These are phyloP conservation scores for Purpureocillium takamizusanense DNA, from an alignment of 2,329 filamentous ascomycete genomes.

Conservation along the genomic window DNA sequence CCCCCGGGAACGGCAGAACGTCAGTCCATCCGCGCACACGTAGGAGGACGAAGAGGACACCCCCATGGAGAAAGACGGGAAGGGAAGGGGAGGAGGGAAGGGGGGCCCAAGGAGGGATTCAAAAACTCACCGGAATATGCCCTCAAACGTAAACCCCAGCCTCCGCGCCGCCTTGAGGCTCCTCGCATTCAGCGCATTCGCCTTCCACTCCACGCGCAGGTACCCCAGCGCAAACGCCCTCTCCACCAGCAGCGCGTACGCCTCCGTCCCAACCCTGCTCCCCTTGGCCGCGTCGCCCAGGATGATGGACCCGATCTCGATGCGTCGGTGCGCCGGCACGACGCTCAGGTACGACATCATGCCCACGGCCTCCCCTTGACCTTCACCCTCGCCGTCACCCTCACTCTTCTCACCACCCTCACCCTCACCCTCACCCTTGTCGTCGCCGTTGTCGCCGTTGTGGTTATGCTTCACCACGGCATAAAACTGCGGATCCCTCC, in stretches of 20 bases:
- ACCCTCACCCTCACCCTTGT: too few species aligned
- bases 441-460: background rate
- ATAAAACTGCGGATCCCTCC: slow-evolving; percentile 31
- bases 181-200: slow-evolving; percentile 44
- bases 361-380: slow-evolving; percentile 25
- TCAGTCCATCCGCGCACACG: background rate
- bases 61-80: too few species aligned
- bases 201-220: slow-evolving; percentile 56
- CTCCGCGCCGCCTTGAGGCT: slow-evolving; percentile 45
- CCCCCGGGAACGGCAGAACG: background rate
- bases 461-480: slow-evolving; percentile 27
- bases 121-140: slow-evolving; percentile 35
- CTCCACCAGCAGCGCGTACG: slow-evolving; percentile 44
- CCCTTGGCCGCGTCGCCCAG: slow-evolving; percentile 40
- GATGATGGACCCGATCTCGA: slow-evolving; percentile 51
- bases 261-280: slow-evolving; percentile 48
- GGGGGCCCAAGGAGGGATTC: too few species aligned
- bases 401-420: too few species aligned
- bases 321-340: slow-evolving; percentile 32
- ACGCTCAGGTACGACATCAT: slow-evolving; percentile 36
- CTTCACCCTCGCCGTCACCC: too few species aligned
- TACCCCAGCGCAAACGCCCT: slow-evolving; percentile 46
- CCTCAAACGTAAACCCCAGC: slow-evolving; percentile 51
- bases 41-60: too few species aligned
- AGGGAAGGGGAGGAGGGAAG: too few species aligned